Conservation (phyloP, 2,329 filamentous ascomycete genomes). For the Parastagonospora avenae region DNA sequence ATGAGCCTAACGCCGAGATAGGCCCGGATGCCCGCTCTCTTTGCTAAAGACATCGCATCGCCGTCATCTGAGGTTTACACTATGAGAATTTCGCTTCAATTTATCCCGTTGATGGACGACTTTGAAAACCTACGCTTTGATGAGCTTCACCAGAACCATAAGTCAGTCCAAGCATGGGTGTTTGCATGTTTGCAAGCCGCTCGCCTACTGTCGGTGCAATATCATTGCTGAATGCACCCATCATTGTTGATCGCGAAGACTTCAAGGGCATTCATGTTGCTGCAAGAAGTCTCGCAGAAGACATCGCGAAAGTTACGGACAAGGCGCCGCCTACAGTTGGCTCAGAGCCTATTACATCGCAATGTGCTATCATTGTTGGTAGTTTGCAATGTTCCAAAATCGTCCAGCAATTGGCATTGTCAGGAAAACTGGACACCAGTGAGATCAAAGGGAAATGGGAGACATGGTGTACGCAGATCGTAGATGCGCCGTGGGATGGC, state of each 20-base stretch:
- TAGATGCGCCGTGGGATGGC: slow-evolving; percentile 51
- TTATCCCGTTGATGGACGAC: too few species aligned
- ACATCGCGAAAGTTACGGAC: neutral
- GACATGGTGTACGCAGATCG: slow-evolving; percentile 63
- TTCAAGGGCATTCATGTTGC: slow-evolving; percentile 4
- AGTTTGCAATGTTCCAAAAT: slow-evolving; percentile 65
- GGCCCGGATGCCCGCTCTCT: too few species aligned
- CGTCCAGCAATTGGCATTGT: slow-evolving; percentile 60
- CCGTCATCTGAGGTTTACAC: too few species aligned
- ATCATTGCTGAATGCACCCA: neutral
- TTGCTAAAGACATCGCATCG: too few species aligned
- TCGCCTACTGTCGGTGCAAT: neutral
- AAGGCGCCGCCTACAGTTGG: neutral
- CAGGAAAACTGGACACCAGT: slow-evolving; percentile 60
- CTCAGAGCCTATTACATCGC: neutral
- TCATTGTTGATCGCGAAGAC: slow-evolving; percentile 2
- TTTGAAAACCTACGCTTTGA: too few species aligned
- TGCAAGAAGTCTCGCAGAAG: neutral
- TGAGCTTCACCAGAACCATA: too few species aligned
- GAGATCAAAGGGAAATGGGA: slow-evolving; percentile 68
- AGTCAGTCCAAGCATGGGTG: too few species aligned
- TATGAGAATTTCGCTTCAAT: too few species aligned
- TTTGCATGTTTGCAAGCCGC: neutral
- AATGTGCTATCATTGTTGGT: slow-evolving; percentile 61
- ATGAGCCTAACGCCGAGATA: too few species aligned